Evolutionary conservation across 768 basidiomycete genomes (phyloP).

Genomic region (Leucogyrophana mollusca): DNA sequence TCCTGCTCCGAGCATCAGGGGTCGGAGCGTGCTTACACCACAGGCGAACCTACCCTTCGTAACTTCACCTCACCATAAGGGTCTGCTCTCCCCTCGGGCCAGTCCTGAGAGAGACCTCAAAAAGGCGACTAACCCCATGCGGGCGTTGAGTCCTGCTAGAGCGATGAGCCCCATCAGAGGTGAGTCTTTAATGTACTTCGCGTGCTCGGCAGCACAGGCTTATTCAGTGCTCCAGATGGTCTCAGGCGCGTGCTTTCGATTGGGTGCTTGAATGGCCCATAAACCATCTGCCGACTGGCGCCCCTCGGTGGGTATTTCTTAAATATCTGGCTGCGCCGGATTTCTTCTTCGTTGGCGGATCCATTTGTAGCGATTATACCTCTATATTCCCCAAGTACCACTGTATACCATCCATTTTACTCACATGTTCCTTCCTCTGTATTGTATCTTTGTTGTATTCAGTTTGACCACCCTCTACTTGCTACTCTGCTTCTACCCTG

Average conservation of each 20-base stretch:
- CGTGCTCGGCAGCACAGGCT: conserved; percentile 1
- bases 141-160: conserved; percentile 20
- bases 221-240: conserved; percentile 15
- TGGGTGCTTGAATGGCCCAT: conserved; percentile 7
- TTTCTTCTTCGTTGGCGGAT: neutral
- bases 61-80: neutral
- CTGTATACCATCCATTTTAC: conserved; percentile 16
- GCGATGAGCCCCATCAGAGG: conserved; percentile 31
- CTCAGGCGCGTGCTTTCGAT: conserved; percentile 27
- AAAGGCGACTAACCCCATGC: conserved; percentile 13
- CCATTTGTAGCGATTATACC: too few species aligned
- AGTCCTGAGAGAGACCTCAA: conserved; percentile 2
- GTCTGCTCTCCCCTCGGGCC: neutral
- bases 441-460: too few species aligned
- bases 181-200: conserved; percentile 14
- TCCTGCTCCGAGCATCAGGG: conserved; percentile 4
- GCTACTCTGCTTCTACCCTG: too few species aligned
- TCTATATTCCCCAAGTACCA: conserved; percentile 8
- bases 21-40: conserved; percentile 1
- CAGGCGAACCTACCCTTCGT: conserved; percentile 6
- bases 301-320: too few species aligned
- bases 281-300: too few species aligned
- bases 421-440: too few species aligned
- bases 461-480: too few species aligned
- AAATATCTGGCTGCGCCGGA: neutral